phyloP scores from a whole-genome alignment of 371 early-diverging fungal species.

The Encephalitozoon intestinalis region DNA sequence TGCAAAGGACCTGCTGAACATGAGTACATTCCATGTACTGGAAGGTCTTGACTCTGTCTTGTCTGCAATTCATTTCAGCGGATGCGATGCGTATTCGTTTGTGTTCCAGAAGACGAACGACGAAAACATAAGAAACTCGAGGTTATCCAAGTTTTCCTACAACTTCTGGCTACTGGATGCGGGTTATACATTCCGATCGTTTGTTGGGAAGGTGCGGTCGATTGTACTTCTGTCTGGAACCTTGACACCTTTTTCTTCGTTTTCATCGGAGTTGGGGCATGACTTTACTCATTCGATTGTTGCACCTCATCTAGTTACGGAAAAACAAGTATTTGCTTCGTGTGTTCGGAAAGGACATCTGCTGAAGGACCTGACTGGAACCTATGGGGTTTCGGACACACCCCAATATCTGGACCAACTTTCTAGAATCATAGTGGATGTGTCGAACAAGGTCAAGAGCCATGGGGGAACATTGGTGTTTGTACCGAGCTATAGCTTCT shows the following conservation, averaged over 20 bases:
- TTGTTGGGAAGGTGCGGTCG: constrained; percentile 61
- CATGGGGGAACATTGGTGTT: constrained; percentile 65
- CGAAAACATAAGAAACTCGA: background rate
- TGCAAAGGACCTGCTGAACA: constrained; percentile 24
- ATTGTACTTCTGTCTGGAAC: constrained; percentile 76
- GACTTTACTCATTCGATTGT: constrained; percentile 30
- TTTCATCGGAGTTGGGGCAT: constrained; percentile 51
- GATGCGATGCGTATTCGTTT: constrained; percentile 29
- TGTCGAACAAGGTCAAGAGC: constrained; percentile 32
- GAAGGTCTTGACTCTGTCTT: constrained; percentile 34
- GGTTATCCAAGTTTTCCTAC: background rate
- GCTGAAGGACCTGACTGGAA: constrained; percentile 53
- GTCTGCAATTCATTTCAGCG: constrained; percentile 14
- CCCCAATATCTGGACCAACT: constrained; percentile 67
- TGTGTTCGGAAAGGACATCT: constrained; percentile 37
- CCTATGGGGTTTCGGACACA: constrained; percentile 62
- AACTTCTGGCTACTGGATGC: constrained; percentile 62
- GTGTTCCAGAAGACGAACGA: background rate
- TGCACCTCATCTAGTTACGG: constrained; percentile 43
- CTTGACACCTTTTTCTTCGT: constrained; percentile 68
- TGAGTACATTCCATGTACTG: constrained; percentile 8
- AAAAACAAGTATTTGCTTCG: constrained; percentile 34
- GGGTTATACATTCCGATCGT: constrained; percentile 56
- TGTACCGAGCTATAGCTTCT: constrained; percentile 64
- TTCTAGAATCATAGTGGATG: constrained; percentile 61